Conservation (phyloP, 106 monocot species). For the Posidonia australis region DNA sequence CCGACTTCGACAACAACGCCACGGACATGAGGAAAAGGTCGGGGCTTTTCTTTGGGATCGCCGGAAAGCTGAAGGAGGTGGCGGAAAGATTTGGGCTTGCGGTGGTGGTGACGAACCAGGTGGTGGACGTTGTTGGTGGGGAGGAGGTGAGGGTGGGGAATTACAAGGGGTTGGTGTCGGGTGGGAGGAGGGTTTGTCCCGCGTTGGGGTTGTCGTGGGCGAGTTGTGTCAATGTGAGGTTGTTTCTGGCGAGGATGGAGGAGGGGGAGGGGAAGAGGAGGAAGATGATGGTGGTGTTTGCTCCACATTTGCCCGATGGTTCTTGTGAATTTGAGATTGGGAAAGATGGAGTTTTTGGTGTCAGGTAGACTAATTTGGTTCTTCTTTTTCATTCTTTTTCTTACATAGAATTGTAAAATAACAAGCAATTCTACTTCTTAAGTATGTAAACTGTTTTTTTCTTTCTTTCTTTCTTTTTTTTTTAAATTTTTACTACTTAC, state of each 20-base stretch:
- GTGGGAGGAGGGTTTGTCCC: constrained; percentile 52
- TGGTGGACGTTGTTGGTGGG: constrained; percentile 56
- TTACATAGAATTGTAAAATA: too few species aligned
- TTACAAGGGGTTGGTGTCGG: constrained; percentile 29
- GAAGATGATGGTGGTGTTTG: constrained; percentile 71
- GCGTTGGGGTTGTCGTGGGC: constrained; percentile 84
- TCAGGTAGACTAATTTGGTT: background rate
- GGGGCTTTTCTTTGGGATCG: constrained; percentile 45
- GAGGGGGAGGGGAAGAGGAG: constrained; percentile 9
- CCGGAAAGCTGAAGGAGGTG: constrained; percentile 49
- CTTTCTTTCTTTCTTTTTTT: too few species aligned
- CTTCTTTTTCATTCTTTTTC: background rate
- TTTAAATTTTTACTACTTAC: too few species aligned
- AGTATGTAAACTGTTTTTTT: too few species aligned
- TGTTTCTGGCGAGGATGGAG: constrained; percentile 50
- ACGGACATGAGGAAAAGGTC: constrained; percentile 41
- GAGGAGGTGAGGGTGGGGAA: constrained; percentile 21
- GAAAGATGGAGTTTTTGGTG: constrained; percentile 40
- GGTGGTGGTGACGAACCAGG: constrained; percentile 80
- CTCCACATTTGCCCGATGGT: constrained; percentile 56
- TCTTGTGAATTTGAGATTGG: constrained; percentile 59
- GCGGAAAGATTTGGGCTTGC: constrained; percentile 36
- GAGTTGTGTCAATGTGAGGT: constrained; percentile 72
- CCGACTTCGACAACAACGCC: constrained; percentile 58
- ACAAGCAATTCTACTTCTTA: too few species aligned